Percentiles rank a stretch among this genome's conserved stretches.
These are phyloP conservation scores for Vachellia pachyceras DNA, from an alignment of 306 rosid genomes.

Conservation along the genomic window DNA sequence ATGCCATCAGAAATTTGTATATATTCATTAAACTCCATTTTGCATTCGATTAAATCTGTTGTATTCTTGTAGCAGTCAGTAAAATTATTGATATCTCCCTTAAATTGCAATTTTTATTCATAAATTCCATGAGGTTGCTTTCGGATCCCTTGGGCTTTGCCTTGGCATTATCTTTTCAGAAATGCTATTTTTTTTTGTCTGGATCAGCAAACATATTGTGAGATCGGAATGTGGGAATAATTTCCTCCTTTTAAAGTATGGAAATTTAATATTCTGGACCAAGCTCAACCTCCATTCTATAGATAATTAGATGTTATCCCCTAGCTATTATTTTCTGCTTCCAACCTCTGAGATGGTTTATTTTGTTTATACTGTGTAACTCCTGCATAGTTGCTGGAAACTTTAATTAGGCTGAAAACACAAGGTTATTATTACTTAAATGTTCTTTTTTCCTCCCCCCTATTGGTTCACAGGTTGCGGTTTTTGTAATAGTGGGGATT, in stretches of 20 bases:
- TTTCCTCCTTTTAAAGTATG: conserved; percentile 11
- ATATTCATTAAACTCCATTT: neutral
- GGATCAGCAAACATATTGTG: neutral
- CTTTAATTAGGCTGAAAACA: neutral
- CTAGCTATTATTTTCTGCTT: neutral
- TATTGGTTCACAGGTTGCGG: conserved; percentile 59
- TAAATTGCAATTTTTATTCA: conserved; percentile 13
- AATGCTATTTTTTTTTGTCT: conserved; percentile 1
- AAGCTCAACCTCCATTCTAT: conserved; percentile 2
- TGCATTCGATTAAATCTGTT: neutral
- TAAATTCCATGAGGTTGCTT: neutral
- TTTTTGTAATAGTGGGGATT: conserved; percentile 69
- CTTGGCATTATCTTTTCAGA: conserved; percentile 18
- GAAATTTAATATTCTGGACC: conserved; percentile 7
- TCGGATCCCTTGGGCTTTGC: neutral
- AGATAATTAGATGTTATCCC: neutral
- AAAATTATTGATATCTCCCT: neutral
- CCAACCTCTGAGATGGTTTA: neutral
- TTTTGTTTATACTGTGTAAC: conserved; percentile 9
- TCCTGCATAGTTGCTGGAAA: conserved; percentile 23
- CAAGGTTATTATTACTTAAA: neutral
- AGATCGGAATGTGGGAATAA: conserved; percentile 10
- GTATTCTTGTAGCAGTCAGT: neutral
- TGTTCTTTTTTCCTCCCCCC: conserved; percentile 6
- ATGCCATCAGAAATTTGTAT: neutral